These are phyloP conservation scores for Fulvia fulva DNA, from an alignment of 2,329 filamentous ascomycete genomes.

Conservation along the genomic window DNA sequence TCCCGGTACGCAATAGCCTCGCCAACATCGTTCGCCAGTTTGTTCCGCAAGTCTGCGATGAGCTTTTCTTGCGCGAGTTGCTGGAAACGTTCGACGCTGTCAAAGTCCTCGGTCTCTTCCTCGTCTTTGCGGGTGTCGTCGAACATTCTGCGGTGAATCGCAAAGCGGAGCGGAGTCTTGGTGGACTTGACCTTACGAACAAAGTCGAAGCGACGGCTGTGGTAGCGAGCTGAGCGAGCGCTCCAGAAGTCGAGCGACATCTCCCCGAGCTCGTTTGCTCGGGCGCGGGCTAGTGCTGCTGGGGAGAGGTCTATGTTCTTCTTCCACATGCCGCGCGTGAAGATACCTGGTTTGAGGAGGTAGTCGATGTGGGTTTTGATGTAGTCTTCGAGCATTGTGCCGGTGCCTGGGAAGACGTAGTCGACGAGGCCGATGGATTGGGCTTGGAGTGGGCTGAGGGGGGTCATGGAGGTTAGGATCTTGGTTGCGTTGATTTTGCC, in stretches of 20 bases:
- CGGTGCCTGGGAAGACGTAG: conserved; percentile 36
- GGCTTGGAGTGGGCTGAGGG: conserved; percentile 39
- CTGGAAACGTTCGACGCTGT: conserved; percentile 29
- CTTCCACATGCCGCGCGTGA: conserved; percentile 35
- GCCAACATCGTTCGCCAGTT: conserved; percentile 13
- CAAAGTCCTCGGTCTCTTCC: conserved; percentile 38
- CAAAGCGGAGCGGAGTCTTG: conserved; percentile 41
- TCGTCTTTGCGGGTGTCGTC: conserved; percentile 28
- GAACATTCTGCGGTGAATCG: conserved; percentile 33
- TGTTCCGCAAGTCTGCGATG: conserved; percentile 13
- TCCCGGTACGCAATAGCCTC: neutral
- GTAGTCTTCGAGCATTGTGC: conserved; percentile 34
- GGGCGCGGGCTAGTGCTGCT: conserved; percentile 32
- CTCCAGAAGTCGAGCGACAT: conserved; percentile 45
- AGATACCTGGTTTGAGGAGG: conserved; percentile 28
- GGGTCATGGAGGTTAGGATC: conserved; percentile 38
- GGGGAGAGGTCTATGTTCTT: conserved; percentile 33
- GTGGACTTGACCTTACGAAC: conserved; percentile 39
- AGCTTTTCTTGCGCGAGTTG: conserved; percentile 14
- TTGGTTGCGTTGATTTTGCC: conserved; percentile 31
- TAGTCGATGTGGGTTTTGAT: conserved; percentile 36
- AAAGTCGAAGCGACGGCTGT: conserved; percentile 39
- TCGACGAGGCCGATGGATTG: conserved; percentile 39
- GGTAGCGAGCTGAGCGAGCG: conserved; percentile 36
- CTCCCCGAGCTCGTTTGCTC: conserved; percentile 39